A percentile compares a stretch with the other conserved stretches of the same genome.
Conservation (phyloP, 768 basidiomycete species). For the Psilocybe sp. region DNA sequence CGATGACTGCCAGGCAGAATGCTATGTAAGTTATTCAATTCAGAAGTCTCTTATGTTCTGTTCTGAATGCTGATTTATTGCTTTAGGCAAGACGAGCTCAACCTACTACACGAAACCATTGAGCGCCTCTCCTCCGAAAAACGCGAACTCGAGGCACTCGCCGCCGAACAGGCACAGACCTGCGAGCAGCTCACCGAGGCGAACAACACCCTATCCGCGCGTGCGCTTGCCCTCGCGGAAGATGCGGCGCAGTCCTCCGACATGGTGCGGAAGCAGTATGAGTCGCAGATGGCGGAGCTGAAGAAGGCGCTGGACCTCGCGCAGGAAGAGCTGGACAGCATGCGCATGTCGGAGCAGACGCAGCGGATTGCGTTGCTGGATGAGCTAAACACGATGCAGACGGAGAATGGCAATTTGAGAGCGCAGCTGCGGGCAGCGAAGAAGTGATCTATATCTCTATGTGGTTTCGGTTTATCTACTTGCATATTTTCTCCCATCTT, state of each 20-base stretch:
- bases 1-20: conserved; percentile 48
- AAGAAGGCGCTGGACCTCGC: conserved; percentile 61
- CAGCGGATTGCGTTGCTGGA: conserved; percentile 85
- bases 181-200: conserved; percentile 72
- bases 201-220: conserved; percentile 74
- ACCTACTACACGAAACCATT: conserved; percentile 55
- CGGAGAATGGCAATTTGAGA: conserved; percentile 68
- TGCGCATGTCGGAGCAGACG: conserved; percentile 69
- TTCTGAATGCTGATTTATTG: conserved; percentile 12
- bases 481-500: conserved; percentile 1
- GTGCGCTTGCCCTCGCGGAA: conserved; percentile 66
- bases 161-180: conserved; percentile 72
- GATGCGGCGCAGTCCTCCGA: conserved; percentile 60
- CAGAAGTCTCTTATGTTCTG: conserved; percentile 7
- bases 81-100: conserved; percentile 63
- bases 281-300: conserved; percentile 59
- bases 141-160: conserved; percentile 62
- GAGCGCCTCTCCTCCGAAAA: conserved; percentile 64
- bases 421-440: conserved; percentile 67
- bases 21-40: conserved; percentile 46
- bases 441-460: conserved; percentile 26
- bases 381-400: conserved; percentile 82
- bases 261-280: conserved; percentile 60
- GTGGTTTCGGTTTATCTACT: not conserved
- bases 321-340: conserved; percentile 64